Percentiles rank a stretch among this genome's conserved stretches.
Evolutionary conservation across 202 grass and related monocot genomes (phyloP).

Genomic region (Zoysia matrella): DNA sequence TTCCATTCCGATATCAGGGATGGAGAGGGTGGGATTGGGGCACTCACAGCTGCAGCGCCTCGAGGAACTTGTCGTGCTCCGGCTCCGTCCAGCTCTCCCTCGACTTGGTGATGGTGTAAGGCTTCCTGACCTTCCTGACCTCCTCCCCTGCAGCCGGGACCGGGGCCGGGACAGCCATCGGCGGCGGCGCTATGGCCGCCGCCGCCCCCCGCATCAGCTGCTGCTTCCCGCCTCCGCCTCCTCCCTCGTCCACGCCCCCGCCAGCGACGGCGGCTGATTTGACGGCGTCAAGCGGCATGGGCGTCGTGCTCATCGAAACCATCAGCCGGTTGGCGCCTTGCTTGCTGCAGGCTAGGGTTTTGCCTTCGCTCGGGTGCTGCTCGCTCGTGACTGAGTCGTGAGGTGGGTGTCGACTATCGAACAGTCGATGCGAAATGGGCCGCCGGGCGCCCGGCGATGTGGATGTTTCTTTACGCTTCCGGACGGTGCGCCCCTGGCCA

Average conservation of each 20-base stretch:
- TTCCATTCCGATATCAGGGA: too few species aligned
- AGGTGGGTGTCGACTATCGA: not conserved
- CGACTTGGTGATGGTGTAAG: constrained; percentile 88
- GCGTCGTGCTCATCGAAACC: constrained; percentile 57
- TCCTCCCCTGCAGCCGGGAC: constrained; percentile 19
- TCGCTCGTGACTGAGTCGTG: not conserved
- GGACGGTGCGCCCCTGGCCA: constrained; percentile 22
- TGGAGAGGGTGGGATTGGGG: not conserved
- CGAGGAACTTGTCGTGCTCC: constrained; percentile 35
- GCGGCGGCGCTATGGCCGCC: constrained; percentile 31
- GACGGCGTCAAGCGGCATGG: constrained; percentile 45
- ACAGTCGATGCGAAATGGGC: not conserved
- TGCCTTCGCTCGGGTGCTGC: not conserved
- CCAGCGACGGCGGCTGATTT: not conserved
- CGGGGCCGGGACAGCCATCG: constrained; percentile 46
- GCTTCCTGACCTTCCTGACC: constrained; percentile 68
- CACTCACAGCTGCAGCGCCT: constrained; percentile 16
- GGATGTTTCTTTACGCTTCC: not conserved
- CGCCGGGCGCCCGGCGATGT: not conserved
- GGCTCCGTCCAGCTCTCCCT: constrained; percentile 85
- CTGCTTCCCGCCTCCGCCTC: constrained; percentile 18
- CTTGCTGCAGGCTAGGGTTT: constrained; percentile 38
- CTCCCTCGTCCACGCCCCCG: not conserved
- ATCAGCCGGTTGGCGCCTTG: constrained; percentile 36
- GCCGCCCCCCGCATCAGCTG: not conserved